Conservation (phyloP, 179 eudicot species). For the Nepenthes alata region DNA sequence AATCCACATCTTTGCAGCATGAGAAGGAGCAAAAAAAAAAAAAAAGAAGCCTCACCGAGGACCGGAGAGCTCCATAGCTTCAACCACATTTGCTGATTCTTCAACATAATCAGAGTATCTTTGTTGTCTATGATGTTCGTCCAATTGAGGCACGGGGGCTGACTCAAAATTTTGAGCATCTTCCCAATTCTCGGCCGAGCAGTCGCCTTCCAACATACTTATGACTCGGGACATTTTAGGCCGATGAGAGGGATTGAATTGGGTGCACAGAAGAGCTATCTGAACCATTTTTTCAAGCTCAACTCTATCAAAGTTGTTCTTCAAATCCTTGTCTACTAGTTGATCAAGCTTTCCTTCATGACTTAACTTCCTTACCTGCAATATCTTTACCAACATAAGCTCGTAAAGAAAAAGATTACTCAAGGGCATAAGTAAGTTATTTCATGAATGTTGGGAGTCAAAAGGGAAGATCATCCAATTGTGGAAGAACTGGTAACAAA, state of each 20-base stretch:
- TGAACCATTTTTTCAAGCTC: conserved; percentile 71
- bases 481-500: too few species aligned
- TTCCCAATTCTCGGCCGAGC: conserved; percentile 75
- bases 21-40: too few species aligned
- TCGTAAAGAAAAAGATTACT: too few species aligned
- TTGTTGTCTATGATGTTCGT: conserved; percentile 34
- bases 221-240: conserved; percentile 78
- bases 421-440: too few species aligned
- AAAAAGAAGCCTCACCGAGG: conserved; percentile 37
- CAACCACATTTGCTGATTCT: conserved; percentile 64
- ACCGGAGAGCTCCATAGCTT: conserved; percentile 84
- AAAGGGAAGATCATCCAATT: too few species aligned
- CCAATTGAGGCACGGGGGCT: conserved; percentile 37
- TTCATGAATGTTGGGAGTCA: too few species aligned
- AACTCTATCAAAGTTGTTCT: conserved; percentile 33
- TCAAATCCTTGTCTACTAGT: conserved; percentile 58
- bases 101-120: conserved; percentile 75
- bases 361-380: conserved; percentile 69
- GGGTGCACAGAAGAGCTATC: conserved; percentile 72
- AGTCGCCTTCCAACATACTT: conserved; percentile 76
- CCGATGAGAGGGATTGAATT: conserved; percentile 51
- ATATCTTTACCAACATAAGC: neutral
- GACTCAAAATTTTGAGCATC: conserved; percentile 37
- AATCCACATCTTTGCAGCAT: too few species aligned
- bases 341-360: conserved; percentile 47